A percentile compares a stretch with the other conserved stretches of the same genome.
These are phyloP conservation scores for Nymphaea thermarum DNA, from an alignment of 164 flowering plant species.

Conservation along the genomic window DNA sequence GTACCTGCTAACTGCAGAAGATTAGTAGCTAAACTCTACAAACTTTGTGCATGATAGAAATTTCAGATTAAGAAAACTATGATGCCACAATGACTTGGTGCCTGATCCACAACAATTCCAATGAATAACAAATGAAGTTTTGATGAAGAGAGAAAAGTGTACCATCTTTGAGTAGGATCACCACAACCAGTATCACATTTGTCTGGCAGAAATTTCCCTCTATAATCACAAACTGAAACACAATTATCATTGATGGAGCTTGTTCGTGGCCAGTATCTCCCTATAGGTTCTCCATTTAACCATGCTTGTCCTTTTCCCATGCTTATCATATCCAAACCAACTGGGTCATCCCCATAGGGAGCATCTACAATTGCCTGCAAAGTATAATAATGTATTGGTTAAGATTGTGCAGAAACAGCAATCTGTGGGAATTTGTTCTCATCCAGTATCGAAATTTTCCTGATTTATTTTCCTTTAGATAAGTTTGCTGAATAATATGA, in stretches of 20 bases:
- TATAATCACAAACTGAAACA: constrained; percentile 61
- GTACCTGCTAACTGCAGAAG: constrained; percentile 45
- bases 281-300: constrained; percentile 94
- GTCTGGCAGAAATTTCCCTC: constrained; percentile 81
- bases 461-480: no score
- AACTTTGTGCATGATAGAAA: not conserved
- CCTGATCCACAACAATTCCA: no score
- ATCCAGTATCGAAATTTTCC: no score
- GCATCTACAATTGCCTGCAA: constrained; percentile 65
- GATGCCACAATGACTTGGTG: not conserved
- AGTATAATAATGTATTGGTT: not conserved
- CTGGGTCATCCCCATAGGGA: constrained; percentile 85
- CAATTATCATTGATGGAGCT: constrained; percentile 51
- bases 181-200: constrained; percentile 92
- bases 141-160: constrained; percentile 3
- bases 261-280: constrained; percentile 87
- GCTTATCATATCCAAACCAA: constrained; percentile 85
- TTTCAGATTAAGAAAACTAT: not conserved
- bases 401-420: no score
- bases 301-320: constrained; percentile 99
- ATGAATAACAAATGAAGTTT: no score
- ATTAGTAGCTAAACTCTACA: not conserved
- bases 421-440: no score
- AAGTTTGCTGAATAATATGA: no score
- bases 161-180: constrained; percentile 97